phyloP scores from a whole-genome alignment of 495 filamentous ascomycete genomes.

The Aspergillus homomorphus region DNA sequence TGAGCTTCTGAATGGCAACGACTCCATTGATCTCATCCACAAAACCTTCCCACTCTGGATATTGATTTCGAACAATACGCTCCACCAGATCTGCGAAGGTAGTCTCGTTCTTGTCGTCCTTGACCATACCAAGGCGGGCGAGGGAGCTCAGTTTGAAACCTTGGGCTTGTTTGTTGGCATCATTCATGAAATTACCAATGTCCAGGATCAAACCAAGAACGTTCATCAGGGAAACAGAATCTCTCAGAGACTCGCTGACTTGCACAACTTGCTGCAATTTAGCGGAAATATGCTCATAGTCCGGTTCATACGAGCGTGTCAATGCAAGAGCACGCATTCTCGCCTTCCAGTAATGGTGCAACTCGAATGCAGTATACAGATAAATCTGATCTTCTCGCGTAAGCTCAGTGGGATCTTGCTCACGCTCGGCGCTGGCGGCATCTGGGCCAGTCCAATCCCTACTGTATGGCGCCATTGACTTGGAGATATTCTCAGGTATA shows the following conservation, averaged over 20 bases:
- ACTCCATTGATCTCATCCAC: conserved; percentile 81
- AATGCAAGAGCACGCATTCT: conserved; percentile 87
- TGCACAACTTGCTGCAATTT: conserved; percentile 78
- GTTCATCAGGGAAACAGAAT: conserved; percentile 90
- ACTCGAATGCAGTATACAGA: conserved; percentile 85
- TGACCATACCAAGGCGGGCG: conserved; percentile 93
- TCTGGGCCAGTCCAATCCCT: conserved; percentile 94
- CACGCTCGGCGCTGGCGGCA: conserved; percentile 71
- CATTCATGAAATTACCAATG: conserved; percentile 99
- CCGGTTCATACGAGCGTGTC: conserved; percentile 79
- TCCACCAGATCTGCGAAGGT: conserved; percentile 97
- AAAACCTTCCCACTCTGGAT: conserved; percentile 92
- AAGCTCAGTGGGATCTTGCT: conserved; percentile 84
- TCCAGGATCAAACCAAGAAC: conserved; percentile 93
- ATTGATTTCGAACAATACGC: conserved; percentile 92
- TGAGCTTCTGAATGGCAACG: conserved; percentile 82
- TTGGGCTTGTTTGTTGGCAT: conserved; percentile 94
- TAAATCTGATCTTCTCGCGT: conserved; percentile 95
- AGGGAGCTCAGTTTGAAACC: conserved; percentile 97
- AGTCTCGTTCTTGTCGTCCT: conserved; percentile 97
- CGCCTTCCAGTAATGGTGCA: conserved; percentile 98
- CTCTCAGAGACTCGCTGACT: conserved; percentile 84
- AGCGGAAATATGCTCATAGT: conserved; percentile 85
- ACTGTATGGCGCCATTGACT: conserved; percentile 90
- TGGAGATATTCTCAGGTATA: conserved; percentile 84